These are phyloP conservation scores for Seminavis robusta DNA, from an alignment of 108 stramenopile species.

Conservation along the genomic window DNA sequence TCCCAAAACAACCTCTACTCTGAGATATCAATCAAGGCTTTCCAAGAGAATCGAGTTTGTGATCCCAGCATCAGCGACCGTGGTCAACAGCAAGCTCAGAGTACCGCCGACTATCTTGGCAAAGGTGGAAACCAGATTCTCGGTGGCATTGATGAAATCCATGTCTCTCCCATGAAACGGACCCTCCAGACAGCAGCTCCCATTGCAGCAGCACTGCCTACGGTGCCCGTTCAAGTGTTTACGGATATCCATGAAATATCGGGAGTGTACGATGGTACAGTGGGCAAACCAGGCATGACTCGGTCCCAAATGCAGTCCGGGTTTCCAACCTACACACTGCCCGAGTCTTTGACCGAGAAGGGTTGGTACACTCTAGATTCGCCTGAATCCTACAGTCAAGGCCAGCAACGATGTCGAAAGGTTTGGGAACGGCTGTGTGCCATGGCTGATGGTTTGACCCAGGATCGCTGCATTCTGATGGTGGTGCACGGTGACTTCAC, in stretches of 20 bases:
- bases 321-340: not conserved
- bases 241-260: not conserved
- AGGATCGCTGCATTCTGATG: not conserved
- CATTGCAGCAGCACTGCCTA: not conserved
- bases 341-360: not conserved
- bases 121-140: not conserved
- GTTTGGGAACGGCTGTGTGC: not conserved
- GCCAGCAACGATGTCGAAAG: not conserved
- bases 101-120: not conserved
- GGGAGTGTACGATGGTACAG: not conserved
- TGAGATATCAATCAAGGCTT: not conserved
- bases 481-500: slow-evolving; percentile 2
- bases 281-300: not conserved
- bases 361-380: not conserved
- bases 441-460: not conserved
- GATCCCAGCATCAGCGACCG: not conserved
- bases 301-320: not conserved
- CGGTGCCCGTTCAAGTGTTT: not conserved
- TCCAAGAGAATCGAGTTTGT: not conserved
- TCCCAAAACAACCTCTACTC: not conserved
- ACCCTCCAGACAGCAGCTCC: not conserved
- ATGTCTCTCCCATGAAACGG: not conserved
- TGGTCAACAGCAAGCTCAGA: not conserved
- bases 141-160: not conserved
- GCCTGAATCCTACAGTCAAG: not conserved